phyloP scores from a whole-genome alignment of 164 flowering plant species.

The Umbellularia californica region DNA sequence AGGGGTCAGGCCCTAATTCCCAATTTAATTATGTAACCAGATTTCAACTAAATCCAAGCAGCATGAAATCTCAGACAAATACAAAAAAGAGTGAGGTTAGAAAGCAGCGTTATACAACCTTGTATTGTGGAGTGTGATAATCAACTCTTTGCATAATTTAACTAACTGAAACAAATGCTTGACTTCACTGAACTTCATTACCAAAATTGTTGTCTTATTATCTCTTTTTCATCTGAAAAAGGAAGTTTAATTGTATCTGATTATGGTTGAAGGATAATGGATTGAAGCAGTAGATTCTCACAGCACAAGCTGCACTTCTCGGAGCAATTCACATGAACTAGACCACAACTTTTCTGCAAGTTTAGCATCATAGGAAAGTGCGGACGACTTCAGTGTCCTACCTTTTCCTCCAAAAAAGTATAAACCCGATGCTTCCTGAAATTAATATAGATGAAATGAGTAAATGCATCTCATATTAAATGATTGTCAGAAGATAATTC shows the following conservation, averaged over 20 bases:
- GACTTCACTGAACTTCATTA: no score
- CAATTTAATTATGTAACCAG: no score
- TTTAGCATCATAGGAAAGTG: conserved; percentile 47
- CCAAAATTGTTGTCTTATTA: no score
- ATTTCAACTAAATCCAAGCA: no score
- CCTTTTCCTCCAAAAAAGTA: conserved; percentile 89
- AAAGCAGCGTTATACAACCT: no score
- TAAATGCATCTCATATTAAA: neutral
- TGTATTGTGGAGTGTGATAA: no score
- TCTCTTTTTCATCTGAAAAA: neutral
- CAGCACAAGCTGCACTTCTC: conserved; percentile 19
- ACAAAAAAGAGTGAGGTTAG: no score
- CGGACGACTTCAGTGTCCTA: conserved; percentile 55
- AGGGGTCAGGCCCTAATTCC: no score
- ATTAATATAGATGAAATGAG: neutral
- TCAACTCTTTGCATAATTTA: no score
- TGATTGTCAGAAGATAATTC: neutral
- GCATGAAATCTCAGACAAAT: no score
- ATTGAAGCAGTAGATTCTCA: conserved; percentile 8
- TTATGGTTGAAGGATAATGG: neutral
- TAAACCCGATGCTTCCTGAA: conserved; percentile 68
- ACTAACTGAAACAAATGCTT: no score
- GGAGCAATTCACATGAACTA: conserved; percentile 44
- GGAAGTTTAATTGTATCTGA: neutral
- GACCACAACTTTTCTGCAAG: conserved; percentile 63